These are phyloP conservation scores for Physcomitrellopsis africana DNA, from an alignment of 225 moss, liverwort and hornwort genomes.

Conservation along the genomic window DNA sequence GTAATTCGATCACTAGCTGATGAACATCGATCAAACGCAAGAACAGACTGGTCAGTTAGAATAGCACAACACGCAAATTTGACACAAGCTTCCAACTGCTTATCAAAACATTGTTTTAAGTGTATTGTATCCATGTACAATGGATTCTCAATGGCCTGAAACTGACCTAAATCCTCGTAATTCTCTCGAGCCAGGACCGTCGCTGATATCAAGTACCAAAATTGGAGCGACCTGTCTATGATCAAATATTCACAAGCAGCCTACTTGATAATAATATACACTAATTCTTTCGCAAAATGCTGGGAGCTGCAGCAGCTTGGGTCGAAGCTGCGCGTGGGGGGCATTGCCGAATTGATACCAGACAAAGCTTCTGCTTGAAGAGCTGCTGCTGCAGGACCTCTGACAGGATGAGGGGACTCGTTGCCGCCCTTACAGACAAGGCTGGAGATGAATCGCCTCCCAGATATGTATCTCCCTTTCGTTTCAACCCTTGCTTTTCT, in stretches of 20 bases:
- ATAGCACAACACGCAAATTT: not conserved
- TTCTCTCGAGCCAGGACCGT: slow-evolving; percentile 16
- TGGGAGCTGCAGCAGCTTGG: slow-evolving; percentile 26
- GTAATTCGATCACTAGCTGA: no score
- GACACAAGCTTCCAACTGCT: slow-evolving; percentile 15
- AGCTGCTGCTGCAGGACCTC: slow-evolving; percentile 91
- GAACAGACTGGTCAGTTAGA: no score
- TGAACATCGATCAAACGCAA: no score
- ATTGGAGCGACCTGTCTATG: slow-evolving; percentile 33
- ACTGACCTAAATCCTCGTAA: slow-evolving; percentile 33
- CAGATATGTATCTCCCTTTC: slow-evolving; percentile 34
- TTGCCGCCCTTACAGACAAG: slow-evolving; percentile 45
- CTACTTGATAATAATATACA: slow-evolving; percentile 3
- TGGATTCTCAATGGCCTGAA: slow-evolving; percentile 39
- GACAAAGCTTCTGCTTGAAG: slow-evolving; percentile 92
- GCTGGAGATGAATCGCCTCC: slow-evolving; percentile 42
- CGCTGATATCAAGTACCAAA: slow-evolving; percentile 37
- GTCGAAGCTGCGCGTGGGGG: slow-evolving; percentile 33
- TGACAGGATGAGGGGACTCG: slow-evolving; percentile 79
- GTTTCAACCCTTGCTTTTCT: slow-evolving; percentile 29
- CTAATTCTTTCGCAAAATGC: slow-evolving; percentile 44
- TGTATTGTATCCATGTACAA: slow-evolving; percentile 36
- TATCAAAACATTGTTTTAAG: slow-evolving; percentile 41
- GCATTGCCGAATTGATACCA: slow-evolving; percentile 79
- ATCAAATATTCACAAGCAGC: slow-evolving; percentile 22